Conservation (phyloP, 164 flowering plant genomes). For the Stephania yunnanensis region DNA sequence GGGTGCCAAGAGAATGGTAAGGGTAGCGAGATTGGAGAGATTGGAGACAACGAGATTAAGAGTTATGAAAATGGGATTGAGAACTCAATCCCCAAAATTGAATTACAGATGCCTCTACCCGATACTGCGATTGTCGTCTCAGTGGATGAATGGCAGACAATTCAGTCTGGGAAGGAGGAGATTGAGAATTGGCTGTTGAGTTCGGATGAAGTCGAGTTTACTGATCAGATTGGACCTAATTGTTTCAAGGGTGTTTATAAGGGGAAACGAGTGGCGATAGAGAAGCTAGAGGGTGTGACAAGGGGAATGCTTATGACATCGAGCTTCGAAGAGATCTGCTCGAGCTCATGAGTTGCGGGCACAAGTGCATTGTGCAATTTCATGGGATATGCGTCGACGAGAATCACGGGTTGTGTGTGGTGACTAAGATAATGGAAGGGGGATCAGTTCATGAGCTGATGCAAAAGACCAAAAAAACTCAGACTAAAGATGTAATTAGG, state of each 20-base stretch:
- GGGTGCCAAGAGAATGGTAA: slow-evolving; percentile 75
- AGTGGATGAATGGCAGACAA: slow-evolving; percentile 90
- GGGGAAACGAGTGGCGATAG: slow-evolving; percentile 66
- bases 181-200: slow-evolving; percentile 69
- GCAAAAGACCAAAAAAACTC: slow-evolving; percentile 65
- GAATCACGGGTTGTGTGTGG: slow-evolving; percentile 76
- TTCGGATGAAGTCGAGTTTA: slow-evolving; percentile 65
- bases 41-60: slow-evolving; percentile 38
- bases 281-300: slow-evolving; percentile 87
- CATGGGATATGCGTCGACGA: slow-evolving; percentile 76
- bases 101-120: slow-evolving; percentile 53
- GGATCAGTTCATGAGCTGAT: slow-evolving; percentile 71
- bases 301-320: slow-evolving; percentile 67
- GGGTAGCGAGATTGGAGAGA: slow-evolving; percentile 44
- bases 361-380: slow-evolving; percentile 67
- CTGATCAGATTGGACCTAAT: slow-evolving; percentile 59
- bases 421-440: slow-evolving; percentile 87
- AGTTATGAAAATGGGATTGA: slow-evolving; percentile 34
- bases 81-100: slow-evolving; percentile 16
- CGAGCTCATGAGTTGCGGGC: slow-evolving; percentile 93
- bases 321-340: slow-evolving; percentile 68
- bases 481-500: slow-evolving; percentile 59
- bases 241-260: slow-evolving; percentile 74
- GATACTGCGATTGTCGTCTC: slow-evolving; percentile 44
- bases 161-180: slow-evolving; percentile 61